A percentile compares a stretch with the other conserved stretches of the same genome.
phyloP scores from a whole-genome alignment of 2,329 filamentous ascomycete genomes.

The Microsporum ferrugineum region DNA sequence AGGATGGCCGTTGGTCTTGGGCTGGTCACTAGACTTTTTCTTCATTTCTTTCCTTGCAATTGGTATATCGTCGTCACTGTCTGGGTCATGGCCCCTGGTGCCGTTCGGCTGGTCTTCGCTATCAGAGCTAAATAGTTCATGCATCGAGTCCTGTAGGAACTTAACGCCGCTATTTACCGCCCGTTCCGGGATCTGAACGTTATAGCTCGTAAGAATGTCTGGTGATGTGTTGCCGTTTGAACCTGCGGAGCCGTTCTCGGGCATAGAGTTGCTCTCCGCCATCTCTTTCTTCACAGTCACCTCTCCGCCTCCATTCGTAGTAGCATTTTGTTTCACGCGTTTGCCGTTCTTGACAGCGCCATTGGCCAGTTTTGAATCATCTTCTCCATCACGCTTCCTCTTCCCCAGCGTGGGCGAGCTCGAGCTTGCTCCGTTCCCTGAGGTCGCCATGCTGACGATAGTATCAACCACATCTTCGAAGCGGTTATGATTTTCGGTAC shows the following conservation, averaged over 20 bases:
- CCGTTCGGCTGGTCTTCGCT: conserved; percentile 7
- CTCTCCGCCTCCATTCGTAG: neutral
- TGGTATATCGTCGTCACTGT: neutral
- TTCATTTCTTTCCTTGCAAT: neutral
- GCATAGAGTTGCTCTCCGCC: neutral
- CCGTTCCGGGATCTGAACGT: conserved; percentile 39
- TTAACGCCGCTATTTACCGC: conserved; percentile 42
- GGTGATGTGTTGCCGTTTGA: neutral
- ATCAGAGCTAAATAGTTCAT: conserved; percentile 28
- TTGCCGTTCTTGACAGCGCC: conserved; percentile 18
- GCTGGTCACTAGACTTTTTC: neutral
- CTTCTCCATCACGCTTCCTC: conserved; percentile 8
- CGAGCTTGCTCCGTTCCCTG: conserved; percentile 9
- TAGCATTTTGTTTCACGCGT: neutral
- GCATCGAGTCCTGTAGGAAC: conserved; percentile 42
- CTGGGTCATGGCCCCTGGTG: neutral
- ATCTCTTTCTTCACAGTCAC: neutral
- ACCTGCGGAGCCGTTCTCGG: neutral
- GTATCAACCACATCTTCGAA: conserved; percentile 46
- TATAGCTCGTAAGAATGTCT: conserved; percentile 11
- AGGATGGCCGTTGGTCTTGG: neutral
- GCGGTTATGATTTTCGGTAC: conserved; percentile 46
- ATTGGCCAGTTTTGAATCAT: conserved; percentile 19
- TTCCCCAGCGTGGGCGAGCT: conserved; percentile 6
- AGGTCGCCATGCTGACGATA: conserved; percentile 39